Evolutionary conservation across 1,139 yeast species (phyloP).

Genomic region (Candida tunisiensis): DNA sequence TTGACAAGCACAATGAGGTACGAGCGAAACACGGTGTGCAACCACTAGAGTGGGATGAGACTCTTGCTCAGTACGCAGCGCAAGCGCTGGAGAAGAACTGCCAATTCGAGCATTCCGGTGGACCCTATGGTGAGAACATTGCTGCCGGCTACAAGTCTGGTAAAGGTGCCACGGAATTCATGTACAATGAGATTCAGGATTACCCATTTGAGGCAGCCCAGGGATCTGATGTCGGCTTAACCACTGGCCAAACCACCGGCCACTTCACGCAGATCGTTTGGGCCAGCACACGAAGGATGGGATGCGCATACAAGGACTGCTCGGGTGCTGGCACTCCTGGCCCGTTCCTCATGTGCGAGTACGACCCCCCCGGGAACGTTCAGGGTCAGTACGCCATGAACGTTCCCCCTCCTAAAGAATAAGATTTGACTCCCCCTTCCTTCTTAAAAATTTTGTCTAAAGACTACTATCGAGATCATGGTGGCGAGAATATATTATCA

Average conservation of each 20-base stretch:
- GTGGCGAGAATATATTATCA: too few relatives aligned
- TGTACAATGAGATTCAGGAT: conserved; percentile 49
- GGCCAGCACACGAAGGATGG: conserved; percentile 50
- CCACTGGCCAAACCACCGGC: too few relatives aligned
- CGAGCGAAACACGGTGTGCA: conserved; percentile 52
- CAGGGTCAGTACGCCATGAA: conserved; percentile 30
- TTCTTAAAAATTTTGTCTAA: too few relatives aligned
- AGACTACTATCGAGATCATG: too few relatives aligned
- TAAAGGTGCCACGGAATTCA: conserved; percentile 55
- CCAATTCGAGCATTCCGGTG: conserved; percentile 62
- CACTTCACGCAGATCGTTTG: conserved; percentile 85
- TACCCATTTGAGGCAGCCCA: conserved; percentile 31
- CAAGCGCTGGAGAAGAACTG: conserved; percentile 43
- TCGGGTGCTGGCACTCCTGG: conserved; percentile 17
- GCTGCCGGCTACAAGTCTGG: conserved; percentile 49
- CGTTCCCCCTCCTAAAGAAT: too few relatives aligned
- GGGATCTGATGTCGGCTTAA: conserved; percentile 21
- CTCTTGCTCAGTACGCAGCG: conserved; percentile 51
- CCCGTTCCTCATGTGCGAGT: conserved; percentile 25
- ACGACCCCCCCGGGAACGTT: conserved; percentile 23
- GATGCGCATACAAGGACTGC: conserved; percentile 43
- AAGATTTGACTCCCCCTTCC: too few relatives aligned
- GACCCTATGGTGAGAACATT: conserved; percentile 74
- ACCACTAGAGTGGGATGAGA: conserved; percentile 45
- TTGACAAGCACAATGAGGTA: conserved; percentile 48